Evolutionary conservation across 2,329 filamentous ascomycete species (phyloP), one percentile per base, ranked within the genome.

Genomic region (Berkeleyomyces basicola): DNA sequence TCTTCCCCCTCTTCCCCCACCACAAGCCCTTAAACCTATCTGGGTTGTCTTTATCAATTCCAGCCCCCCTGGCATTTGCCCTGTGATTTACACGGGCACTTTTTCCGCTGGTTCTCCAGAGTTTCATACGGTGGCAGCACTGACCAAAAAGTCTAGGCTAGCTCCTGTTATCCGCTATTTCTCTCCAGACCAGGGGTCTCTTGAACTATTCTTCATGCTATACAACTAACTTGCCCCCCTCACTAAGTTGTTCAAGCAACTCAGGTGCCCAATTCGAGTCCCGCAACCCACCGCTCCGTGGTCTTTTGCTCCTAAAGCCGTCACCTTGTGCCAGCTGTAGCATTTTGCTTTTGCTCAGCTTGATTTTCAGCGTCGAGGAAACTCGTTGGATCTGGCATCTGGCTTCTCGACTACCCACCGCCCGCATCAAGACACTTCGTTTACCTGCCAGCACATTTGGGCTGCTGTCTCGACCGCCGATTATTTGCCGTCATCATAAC

Each of bases 81-180:
- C 43, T 46, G 14, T n/a, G 16, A 46, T 31, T 36, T 31, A 4
- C 16, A 36, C 7, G 47, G 7, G 11, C 33, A 55, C 39, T n/a
- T 55, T 39, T 37, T 39, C 58, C 44, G 14, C 33, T 23, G 14
- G 46, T 51, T 58, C 53, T 44, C 16, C 37, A 49, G 55, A 51
- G 43, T 63, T 63, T 63, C 61, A 63, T 42, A 58, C 51, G 37
- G 44, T 59, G 10, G 57, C 16, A 63, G 61, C 53, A 7, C 40
- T 47, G 16, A 10, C 31, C 51, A 55, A 37, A 55, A n/a, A 37
- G 31, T 55, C 39, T 39, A 36, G 33, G 33, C 10, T n/a, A 36
- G 43, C 43, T 46, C 43, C 11, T 39, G 11, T 3, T 14, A 16
- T 37, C 36, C 49, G 31, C 51, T 55, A 59, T 59, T 47, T 40